Conservation (phyloP, 805 yeast genomes). For the Zygosaccharomyces bisporus region DNA sequence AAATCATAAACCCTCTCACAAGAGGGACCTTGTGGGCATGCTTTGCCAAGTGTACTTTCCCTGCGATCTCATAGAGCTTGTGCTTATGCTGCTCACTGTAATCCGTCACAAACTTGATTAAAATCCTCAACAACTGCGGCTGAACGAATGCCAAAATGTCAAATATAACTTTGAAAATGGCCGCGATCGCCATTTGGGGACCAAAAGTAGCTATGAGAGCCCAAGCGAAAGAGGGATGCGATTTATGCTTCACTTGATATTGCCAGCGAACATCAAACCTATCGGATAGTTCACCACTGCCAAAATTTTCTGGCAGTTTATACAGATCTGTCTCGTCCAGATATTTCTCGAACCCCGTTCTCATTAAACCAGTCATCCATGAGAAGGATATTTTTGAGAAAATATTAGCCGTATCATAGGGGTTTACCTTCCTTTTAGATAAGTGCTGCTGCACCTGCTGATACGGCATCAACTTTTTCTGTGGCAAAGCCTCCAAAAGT, state of each 20-base stretch:
- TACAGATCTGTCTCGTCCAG: conserved; percentile 68
- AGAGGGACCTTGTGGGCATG: conserved; percentile 52
- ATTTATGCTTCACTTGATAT: conserved; percentile 45
- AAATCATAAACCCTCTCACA: conserved; percentile 71
- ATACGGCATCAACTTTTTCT: conserved; percentile 41
- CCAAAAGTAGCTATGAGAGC: conserved; percentile 77
- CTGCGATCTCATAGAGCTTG: conserved; percentile 1
- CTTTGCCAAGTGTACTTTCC: conserved; percentile 2
- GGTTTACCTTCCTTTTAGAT: conserved; percentile 34
- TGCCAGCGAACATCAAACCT: conserved; percentile 60
- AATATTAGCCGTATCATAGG: conserved; percentile 50
- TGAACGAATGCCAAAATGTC: conserved; percentile 82
- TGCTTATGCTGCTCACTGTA: conserved; percentile 37
- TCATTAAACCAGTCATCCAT: conserved; percentile 90
- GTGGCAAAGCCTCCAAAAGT: conserved; percentile 40
- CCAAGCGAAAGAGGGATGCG: conserved; percentile 47
- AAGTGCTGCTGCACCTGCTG: conserved; percentile 37
- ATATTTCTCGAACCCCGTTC: conserved; percentile 60
- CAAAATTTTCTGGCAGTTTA: conserved; percentile 63
- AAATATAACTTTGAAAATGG: conserved; percentile 64
- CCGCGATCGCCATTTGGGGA: conserved; percentile 62
- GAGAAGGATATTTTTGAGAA: conserved; percentile 74
- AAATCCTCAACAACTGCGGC: conserved; percentile 70
- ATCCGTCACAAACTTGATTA: conserved; percentile 57
- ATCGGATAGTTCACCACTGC: conserved; percentile 49